phyloP scores from a whole-genome alignment of 805 yeast genomes.

The Saccharomycopsis sp. region DNA sequence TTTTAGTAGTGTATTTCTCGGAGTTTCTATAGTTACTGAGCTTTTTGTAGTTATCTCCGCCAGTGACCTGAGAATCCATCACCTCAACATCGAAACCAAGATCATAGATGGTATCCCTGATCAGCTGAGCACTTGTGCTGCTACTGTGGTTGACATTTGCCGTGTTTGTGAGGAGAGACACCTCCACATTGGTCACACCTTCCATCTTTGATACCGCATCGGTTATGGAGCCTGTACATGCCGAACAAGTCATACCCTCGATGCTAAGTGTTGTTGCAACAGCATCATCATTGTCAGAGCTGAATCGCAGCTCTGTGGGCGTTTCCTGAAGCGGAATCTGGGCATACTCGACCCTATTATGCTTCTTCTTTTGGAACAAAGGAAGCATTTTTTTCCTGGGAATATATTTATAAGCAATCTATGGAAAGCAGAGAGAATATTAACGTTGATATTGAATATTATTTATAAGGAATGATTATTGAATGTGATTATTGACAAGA shows the following conservation, averaged over 20 bases:
- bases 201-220: slow-evolving; percentile 45
- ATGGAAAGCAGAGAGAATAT: too few species aligned
- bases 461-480: too few species aligned
- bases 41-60: background rate
- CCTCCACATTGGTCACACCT: slow-evolving; percentile 35
- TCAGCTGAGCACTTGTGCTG: slow-evolving; percentile 28
- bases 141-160: slow-evolving; percentile 51
- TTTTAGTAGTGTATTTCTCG: background rate
- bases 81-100: slow-evolving; percentile 59
- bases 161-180: slow-evolving; percentile 71
- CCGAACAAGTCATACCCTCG: slow-evolving; percentile 87
- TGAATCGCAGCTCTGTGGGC: background rate
- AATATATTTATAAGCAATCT: too few species aligned
- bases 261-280: slow-evolving; percentile 22
- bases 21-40: background rate
- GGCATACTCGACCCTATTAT: background rate
- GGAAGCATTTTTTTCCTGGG: background rate
- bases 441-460: too few species aligned
- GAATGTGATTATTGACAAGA: too few species aligned
- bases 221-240: slow-evolving; percentile 69
- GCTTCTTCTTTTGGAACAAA: background rate
- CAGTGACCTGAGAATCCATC: slow-evolving; percentile 14
- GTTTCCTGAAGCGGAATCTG: slow-evolving; percentile 5
- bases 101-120: slow-evolving; percentile 61
- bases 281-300: background rate